These are phyloP conservation scores for Calonectria fujianensis DNA, from an alignment of 2,329 filamentous ascomycete genomes.

Conservation along the genomic window DNA sequence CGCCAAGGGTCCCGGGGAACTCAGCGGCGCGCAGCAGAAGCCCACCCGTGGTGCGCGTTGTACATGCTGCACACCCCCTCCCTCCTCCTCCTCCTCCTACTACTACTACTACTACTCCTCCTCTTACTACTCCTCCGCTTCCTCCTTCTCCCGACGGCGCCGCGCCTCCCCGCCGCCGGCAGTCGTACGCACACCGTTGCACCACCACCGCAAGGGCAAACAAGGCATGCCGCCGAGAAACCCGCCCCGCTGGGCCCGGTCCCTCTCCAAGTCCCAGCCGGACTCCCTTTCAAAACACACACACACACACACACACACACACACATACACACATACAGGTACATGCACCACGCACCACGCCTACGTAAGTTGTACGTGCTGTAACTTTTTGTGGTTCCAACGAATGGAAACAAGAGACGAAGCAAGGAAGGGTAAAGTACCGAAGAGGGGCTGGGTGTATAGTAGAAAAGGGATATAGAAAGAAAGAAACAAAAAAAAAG, in stretches of 20 bases:
- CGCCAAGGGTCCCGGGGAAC: slow-evolving; percentile 6
- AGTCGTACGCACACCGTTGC: slow-evolving; percentile 14
- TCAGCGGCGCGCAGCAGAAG: neutral
- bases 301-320: neutral
- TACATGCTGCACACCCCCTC: neutral
- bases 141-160: neutral
- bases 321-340: neutral
- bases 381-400: neutral
- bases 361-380: neutral
- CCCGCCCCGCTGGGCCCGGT: too few relatives aligned
- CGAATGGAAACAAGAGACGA: neutral
- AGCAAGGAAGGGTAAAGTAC: too few relatives aligned
- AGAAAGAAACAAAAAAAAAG: neutral
- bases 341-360: slow-evolving; percentile 2
- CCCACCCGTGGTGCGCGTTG: neutral
- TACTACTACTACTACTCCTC: too few relatives aligned
- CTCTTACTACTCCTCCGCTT: too few relatives aligned
- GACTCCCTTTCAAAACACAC: too few relatives aligned
- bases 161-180: slow-evolving; percentile 2
- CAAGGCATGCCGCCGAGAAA: neutral
- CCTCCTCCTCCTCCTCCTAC: neutral
- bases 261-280: too few relatives aligned
- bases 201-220: neutral
- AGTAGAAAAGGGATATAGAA: neutral
- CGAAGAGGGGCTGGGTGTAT: neutral